Base-by-base conservation (phyloP, 495 filamentous ascomycete genomes). In the Echria macrotheca region DNA sequence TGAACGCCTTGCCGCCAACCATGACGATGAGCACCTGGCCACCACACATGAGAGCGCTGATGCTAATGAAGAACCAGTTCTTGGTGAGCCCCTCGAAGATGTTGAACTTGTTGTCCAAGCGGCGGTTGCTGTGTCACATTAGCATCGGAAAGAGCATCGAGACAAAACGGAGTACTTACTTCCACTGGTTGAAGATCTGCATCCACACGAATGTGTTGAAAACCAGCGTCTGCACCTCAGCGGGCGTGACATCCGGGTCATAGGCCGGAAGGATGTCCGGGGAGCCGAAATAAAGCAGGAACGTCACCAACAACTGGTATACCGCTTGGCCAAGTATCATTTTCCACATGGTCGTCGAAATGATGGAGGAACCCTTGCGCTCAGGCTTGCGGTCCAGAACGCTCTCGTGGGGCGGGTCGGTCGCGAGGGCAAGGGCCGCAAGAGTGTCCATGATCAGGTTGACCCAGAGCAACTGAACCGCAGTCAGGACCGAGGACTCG, bases 131-230 rank as follows among this genome's bases (percentile, higher is more conserved):
- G 41, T 21, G 4, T 44, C 8, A n/a, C 1, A 50, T 64, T 55
- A 62, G 60, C 4, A 46, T 17, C 17, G 1, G 2, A 11, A 23
- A 9, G 1, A 10, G 18, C 6, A 17, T 25, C 3, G 31, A 9
- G 7, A 6, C 1, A 8, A 17, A 35, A 31, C 17, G 19, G 1
- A 17, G 7, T 55, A 76, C 78, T 77, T 74, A 82, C 78, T 93
- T 95, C 80, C 89, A 91, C 62, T 91, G 84, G 66, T 95, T 95
- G 73, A 94, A 95, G 53, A 95, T 91, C 53, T 95, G 89, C 88
- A 95, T 93, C 89, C 89, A 95, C 14, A 95, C 89, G 44, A 95
- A 95, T 3, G 87, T 87, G 70, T 95, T 95, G 78, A 95, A 95
- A 5, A 95, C 84, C 36, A 94, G 73, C 1, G 86, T 89, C 35